Evolutionary conservation across 1,284 basidiomycete genomes (phyloP).

Genomic region (Erythrobasidium hasegawianum): DNA sequence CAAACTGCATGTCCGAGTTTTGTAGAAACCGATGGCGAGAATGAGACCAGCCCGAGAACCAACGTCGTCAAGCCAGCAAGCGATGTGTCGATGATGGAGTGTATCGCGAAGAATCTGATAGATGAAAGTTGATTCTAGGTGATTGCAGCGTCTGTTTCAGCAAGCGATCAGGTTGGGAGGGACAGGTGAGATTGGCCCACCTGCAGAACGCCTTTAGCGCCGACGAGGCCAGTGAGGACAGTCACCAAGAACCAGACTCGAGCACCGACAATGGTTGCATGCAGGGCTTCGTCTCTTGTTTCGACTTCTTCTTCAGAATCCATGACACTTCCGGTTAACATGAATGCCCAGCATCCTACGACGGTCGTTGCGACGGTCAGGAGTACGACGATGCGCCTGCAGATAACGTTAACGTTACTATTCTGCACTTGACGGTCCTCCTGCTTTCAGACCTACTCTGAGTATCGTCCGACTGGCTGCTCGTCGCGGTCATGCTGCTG

Average conservation of each 20-base stretch:
- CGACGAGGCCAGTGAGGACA: slow-evolving; percentile 13
- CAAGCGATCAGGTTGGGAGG: not conserved
- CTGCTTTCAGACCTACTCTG: too few species aligned
- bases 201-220: slow-evolving; percentile 15
- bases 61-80: slow-evolving; percentile 5
- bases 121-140: slow-evolving; percentile 18
- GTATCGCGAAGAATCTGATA: slow-evolving; percentile 28
- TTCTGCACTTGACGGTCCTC: too few species aligned
- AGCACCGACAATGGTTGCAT: slow-evolving; percentile 9
- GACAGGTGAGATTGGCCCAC: not conserved
- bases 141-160: not conserved
- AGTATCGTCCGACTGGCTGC: too few species aligned
- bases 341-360: slow-evolving; percentile 3
- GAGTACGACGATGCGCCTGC: slow-evolving; percentile 18
- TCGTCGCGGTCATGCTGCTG: too few species aligned
- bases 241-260: slow-evolving; percentile 26
- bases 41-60: slow-evolving; percentile 4
- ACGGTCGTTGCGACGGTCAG: slow-evolving; percentile 16
- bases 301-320: slow-evolving; percentile 28
- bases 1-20: slow-evolving; percentile 25
- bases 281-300: slow-evolving; percentile 8
- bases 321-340: not conserved
- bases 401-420: too few species aligned
- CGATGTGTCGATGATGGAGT: slow-evolving; percentile 32
- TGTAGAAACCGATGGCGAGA: slow-evolving; percentile 8